These are phyloP conservation scores for Trichomonas vaginalis DNA, from an alignment of 208 protist species.

Conservation along the genomic window DNA sequence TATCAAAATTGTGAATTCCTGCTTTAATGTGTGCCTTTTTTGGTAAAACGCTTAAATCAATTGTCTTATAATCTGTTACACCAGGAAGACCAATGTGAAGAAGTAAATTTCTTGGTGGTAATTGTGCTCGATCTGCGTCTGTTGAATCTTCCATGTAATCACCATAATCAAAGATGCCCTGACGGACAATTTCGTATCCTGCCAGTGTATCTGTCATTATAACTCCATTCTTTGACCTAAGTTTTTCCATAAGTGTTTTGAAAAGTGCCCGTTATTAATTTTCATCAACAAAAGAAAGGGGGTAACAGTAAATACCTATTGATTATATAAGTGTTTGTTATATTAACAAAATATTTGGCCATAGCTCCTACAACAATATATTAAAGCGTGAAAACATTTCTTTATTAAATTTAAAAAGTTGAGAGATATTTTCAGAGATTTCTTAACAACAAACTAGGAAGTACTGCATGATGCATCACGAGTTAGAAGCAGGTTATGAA, in stretches of 20 bases:
- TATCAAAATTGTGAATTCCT: background rate
- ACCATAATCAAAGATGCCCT: background rate
- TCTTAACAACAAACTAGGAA: no score
- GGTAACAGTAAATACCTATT: no score
- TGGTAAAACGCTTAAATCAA: background rate
- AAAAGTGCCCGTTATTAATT: background rate
- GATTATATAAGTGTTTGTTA: no score
- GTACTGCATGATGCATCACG: no score
- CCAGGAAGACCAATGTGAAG: background rate
- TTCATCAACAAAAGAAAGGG: no score
- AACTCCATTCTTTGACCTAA: background rate
- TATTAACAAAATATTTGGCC: no score
- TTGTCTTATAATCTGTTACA: background rate
- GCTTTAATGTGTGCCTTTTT: background rate
- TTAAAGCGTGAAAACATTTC: no score
- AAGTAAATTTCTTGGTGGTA: background rate
- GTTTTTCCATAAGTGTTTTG: background rate
- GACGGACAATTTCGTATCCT: background rate
- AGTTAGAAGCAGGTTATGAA: no score
- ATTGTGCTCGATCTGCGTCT: background rate
- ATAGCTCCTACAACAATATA: no score
- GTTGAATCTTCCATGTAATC: background rate
- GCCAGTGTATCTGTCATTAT: background rate
- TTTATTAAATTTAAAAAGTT: no score
- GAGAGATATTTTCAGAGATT: no score